Conservation (phyloP, 2,329 filamentous ascomycete species). For the Fusarium cicatricum region DNA sequence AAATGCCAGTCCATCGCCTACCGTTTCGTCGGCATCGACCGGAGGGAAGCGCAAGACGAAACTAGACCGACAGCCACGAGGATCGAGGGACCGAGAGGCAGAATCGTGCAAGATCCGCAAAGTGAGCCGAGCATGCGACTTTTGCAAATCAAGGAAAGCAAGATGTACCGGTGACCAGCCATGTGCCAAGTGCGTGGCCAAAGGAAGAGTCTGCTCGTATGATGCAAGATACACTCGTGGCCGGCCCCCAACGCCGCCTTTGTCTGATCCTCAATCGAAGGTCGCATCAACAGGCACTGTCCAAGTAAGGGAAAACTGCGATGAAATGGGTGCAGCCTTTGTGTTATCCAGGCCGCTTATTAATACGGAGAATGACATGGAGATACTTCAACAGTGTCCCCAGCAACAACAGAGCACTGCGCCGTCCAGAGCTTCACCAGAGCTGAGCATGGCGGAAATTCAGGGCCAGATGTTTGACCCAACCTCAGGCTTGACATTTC, state of each 20-base stretch:
- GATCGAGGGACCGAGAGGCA: not conserved
- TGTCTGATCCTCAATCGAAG: conserved; percentile 6
- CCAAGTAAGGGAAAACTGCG: not conserved
- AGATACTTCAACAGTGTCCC: not conserved
- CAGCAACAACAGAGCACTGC: conserved; percentile 48
- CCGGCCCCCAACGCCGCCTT: conserved; percentile 46
- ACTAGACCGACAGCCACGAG: too few relatives aligned
- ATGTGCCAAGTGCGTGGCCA: conserved; percentile 44
- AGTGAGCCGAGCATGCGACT: conserved; percentile 46
- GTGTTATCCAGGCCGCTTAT: not conserved
- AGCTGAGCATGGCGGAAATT: conserved; percentile 56
- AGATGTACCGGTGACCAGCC: conserved; percentile 44
- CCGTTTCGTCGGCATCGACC: too few relatives aligned
- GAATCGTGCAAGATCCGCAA: conserved; percentile 38
- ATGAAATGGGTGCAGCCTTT: not conserved
- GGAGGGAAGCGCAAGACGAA: too few relatives aligned
- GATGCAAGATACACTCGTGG: conserved; percentile 46
- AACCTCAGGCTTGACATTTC: conserved; percentile 60
- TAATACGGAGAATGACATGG: not conserved
- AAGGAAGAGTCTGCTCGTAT: conserved; percentile 41
- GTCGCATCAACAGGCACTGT: not conserved
- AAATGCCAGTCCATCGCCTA: too few relatives aligned
- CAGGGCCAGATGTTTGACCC: conserved; percentile 62
- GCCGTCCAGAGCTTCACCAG: conserved; percentile 52
- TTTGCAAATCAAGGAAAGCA: conserved; percentile 41